Evolutionary conservation across 192 early-diverging fungal species (phyloP), one percentile per base, ranked within the genome.

Genomic region (Coemansia sp.): DNA sequence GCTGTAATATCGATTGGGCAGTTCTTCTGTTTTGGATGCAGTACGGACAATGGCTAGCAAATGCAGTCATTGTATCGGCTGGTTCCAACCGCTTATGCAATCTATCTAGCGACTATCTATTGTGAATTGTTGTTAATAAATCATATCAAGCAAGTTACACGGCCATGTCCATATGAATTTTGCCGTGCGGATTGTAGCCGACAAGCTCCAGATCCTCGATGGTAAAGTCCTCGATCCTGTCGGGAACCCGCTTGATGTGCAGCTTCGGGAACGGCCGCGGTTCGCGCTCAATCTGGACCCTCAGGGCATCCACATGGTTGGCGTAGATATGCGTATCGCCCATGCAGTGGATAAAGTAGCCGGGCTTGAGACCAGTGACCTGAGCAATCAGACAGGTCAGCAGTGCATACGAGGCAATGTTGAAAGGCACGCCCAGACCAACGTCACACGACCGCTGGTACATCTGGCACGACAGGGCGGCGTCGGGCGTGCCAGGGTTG

Each of bases 381-480:
- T 94, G 85, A 0, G 95, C 94, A 55, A 99, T 83, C 74, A 99
- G 82, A 45, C 87, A 78, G 11, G 93, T 96, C 12, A 99, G 80
- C 10, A 99, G 62, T 1, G 95, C 90, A 64, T 99, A 99, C 21
- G 91, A 93, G 5, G 96, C 92, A 75, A 99, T 97, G 66, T 99
- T 99, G 71, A 99, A 99, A 1, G 96, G 96, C 0, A 99, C 93
- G 17, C 96, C 96, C 21, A 99, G 81, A 7, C 96, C 96, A 77
- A 99, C 83, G 62, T 99, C 96, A 69, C 90, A 91, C 1, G 92
- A 91, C 2, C 96, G 83, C 72, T 99, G 96, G 79, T 99, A 99
- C 45, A 99, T 81, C 51, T 92, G 89, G 72, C 95, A 98, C 2
- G 92, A 95, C 11, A 99, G 79, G 18, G 67, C 64, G 3, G 84